Conservation (phyloP, 1,139 yeast species). For the Meyerozyma guilliermondii region DNA sequence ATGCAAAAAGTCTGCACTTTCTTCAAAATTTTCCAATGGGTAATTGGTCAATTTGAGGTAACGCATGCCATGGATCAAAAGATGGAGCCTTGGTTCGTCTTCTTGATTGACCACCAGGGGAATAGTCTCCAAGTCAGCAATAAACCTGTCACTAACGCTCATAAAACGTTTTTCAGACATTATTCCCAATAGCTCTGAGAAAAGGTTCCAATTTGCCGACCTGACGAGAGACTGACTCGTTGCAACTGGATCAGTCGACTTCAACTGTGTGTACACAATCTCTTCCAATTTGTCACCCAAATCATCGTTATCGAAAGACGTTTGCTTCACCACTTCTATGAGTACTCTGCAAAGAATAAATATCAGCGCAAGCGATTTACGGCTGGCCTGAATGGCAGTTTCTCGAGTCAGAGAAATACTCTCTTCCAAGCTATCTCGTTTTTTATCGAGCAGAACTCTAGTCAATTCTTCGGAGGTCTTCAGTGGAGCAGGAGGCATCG, state of each 20-base stretch:
- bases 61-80: slow-evolving; percentile 88
- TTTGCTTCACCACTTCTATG: slow-evolving; percentile 87
- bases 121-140: slow-evolving; percentile 83
- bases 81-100: slow-evolving; percentile 67
- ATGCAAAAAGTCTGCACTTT: slow-evolving; percentile 81
- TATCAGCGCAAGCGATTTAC: slow-evolving; percentile 81
- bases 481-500: slow-evolving; percentile 11
- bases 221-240: slow-evolving; percentile 62
- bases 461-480: slow-evolving; percentile 1
- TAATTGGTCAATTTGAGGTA: slow-evolving; percentile 72
- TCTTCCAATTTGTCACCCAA: slow-evolving; percentile 84
- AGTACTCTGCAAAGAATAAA: slow-evolving; percentile 89
- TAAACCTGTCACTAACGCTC: slow-evolving; percentile 88
- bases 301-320: slow-evolving; percentile 74
- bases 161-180: slow-evolving; percentile 83
- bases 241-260: slow-evolving; percentile 81
- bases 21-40: slow-evolving; percentile 88
- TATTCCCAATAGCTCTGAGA: slow-evolving; percentile 83
- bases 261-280: slow-evolving; percentile 84
- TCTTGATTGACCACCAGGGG: slow-evolving; percentile 44
- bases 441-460: neutral
- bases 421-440: slow-evolving; percentile 7
- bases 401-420: slow-evolving; percentile 57
- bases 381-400: slow-evolving; percentile 76
- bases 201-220: slow-evolving; percentile 89